Evolutionary conservation across 2,329 filamentous ascomycete genomes (phyloP), one percentile per base, ranked within the genome.

Genomic region (Malbranchea zuffiana): DNA sequence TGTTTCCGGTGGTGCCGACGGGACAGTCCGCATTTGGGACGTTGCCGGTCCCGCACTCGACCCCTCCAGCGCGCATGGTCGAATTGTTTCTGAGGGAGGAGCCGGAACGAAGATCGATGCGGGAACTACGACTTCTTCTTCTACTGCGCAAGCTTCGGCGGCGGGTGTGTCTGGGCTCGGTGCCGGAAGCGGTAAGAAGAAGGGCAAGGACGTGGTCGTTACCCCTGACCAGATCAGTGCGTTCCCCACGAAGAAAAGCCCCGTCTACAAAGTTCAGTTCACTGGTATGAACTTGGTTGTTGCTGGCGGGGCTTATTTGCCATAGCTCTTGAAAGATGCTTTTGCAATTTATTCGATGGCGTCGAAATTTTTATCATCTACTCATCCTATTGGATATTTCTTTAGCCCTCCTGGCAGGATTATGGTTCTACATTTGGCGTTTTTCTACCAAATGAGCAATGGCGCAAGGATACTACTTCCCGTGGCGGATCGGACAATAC

Each of bases 181-280:
- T 15, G 42, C 35, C 3, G 47, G 47, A 8, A 44, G 37, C 18
- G 50, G 51, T 6, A 63, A 64, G 70, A 93, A 92, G 66, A 84
- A 84, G 59, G 75, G 74, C 39, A 95, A 95, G 59, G 88, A 95
- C 51, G 83, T 86, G 3, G 83, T 84, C 51, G 81, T 94, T 29
- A 87, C 81, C 0, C 80, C 86, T 0, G 90, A 98, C 54, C 90
- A 96, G 62, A 92, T 98, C 62, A 85, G 78, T 46, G 87, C 84
- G 1, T 96, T 95, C 55, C 79, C 85, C 1, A 96, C 90, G 3
- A 98, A 98, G 72, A 94, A 93, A 64, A 88, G 82, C 11, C 87
- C 88, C 0, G 83, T 96, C 7, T 83, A 92, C 61, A 90, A 88
- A 62, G 87, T 93, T 37, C 76, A 81, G 52, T 95, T 95, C 52